Evolutionary conservation across 2,329 filamentous ascomycete species (phyloP).

Genomic region (Mollisiaceae sp.): DNA sequence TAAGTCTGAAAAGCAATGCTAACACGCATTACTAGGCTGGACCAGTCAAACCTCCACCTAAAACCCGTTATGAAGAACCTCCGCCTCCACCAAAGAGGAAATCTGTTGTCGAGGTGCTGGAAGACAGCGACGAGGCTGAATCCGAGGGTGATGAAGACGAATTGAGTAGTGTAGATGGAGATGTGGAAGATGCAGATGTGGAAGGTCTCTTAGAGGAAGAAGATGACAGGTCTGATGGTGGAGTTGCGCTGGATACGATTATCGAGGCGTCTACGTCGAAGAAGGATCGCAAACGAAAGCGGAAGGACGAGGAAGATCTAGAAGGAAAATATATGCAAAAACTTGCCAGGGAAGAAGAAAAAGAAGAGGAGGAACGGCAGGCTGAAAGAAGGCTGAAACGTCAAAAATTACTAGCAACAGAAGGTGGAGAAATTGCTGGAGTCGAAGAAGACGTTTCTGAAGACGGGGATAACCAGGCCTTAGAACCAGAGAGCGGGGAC

Average conservation of each 20-base stretch:
- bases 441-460: slow-evolving; percentile 43
- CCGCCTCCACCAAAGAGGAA: slow-evolving; percentile 39
- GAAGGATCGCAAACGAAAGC: slow-evolving; percentile 63
- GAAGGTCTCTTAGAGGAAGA: slow-evolving; percentile 38
- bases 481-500: slow-evolving; percentile 36
- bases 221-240: slow-evolving; percentile 46
- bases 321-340: slow-evolving; percentile 73
- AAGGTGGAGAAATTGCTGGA: slow-evolving; percentile 43
- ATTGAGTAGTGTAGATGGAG: slow-evolving; percentile 44
- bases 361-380: slow-evolving; percentile 55
- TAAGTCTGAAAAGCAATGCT: slow-evolving; percentile 16
- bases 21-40: slow-evolving; percentile 39
- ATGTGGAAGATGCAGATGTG: slow-evolving; percentile 44
- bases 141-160: slow-evolving; percentile 48
- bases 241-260: slow-evolving; percentile 48
- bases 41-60: slow-evolving; percentile 44
- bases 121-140: slow-evolving; percentile 45
- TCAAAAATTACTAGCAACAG: slow-evolving; percentile 52
- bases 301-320: slow-evolving; percentile 67
- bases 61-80: slow-evolving; percentile 41
- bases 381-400: slow-evolving; percentile 53
- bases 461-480: slow-evolving; percentile 38
- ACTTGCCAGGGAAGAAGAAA: slow-evolving; percentile 63
- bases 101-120: slow-evolving; percentile 35
- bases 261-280: slow-evolving; percentile 49